A percentile compares a stretch with the other conserved stretches of the same genome.
phyloP scores from a whole-genome alignment of 768 basidiomycete species.

The Kwoniella dejecticola region DNA sequence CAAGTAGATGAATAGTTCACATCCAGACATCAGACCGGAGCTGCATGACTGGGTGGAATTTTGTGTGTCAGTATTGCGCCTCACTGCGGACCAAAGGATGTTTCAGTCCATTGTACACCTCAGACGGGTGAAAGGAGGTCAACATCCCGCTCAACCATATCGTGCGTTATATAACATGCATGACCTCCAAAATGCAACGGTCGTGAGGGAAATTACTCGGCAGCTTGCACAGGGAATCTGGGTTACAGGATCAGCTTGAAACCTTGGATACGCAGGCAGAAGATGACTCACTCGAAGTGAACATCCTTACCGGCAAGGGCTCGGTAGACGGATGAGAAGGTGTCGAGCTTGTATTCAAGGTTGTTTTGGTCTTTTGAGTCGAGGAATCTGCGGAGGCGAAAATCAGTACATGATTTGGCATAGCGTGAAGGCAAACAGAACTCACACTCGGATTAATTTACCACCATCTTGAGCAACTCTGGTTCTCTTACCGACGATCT shows the following conservation, averaged over 20 bases:
- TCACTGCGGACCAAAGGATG: too few species aligned
- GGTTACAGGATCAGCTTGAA: conserved; percentile 14
- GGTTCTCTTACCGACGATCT: conserved; percentile 98
- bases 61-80: too few species aligned
- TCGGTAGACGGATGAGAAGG: conserved; percentile 93
- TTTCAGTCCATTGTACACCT: not conserved
- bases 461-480: conserved; percentile 90
- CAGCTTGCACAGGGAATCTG: conserved; percentile 47
- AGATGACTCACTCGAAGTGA: conserved; percentile 51
- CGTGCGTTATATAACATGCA: conserved; percentile 29
- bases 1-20: too few species aligned
- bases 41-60: too few species aligned
- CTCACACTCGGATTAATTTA: conserved; percentile 96
- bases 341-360: conserved; percentile 99
- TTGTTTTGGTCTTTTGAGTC: conserved; percentile 97
- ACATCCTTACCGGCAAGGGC: conserved; percentile 96
- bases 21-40: too few species aligned
- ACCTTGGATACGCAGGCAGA: not conserved
- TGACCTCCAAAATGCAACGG: conserved; percentile 27
- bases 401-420: not conserved
- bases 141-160: not conserved
- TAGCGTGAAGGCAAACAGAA: conserved; percentile 35
- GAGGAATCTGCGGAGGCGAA: conserved; percentile 67
- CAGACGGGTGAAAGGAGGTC: conserved; percentile 11
- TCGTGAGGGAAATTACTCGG: conserved; percentile 39